Evolutionary conservation across 306 rosid species (phyloP), one percentile per base, ranked within the genome.

Genomic region (Medicago lupulina): DNA sequence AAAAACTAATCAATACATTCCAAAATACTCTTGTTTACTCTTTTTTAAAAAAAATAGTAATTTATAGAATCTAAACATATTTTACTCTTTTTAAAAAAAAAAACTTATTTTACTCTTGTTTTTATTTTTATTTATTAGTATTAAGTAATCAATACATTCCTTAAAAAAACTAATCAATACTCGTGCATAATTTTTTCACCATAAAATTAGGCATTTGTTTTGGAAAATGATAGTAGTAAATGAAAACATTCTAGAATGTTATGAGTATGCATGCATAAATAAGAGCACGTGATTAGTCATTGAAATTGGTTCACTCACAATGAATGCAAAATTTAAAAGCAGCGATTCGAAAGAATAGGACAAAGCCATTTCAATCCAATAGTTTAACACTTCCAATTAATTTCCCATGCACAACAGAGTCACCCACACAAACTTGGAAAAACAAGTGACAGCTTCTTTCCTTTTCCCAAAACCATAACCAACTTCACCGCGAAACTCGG

Each of bases 331-430:
- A 18, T 36, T 28, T 11, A 6, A 9, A 12, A 12, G n/a, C 5
- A 46, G 15, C 15, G 64, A 41, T 41, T 41, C 83, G 40, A 38
- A 69, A 76, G 81, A 81, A 62, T 70, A 81, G 84, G 81, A 70
- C 81, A 69, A 80, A 75, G 16, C n/a, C 49, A n/a, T 36, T 7
- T 21, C n/a, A 8, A 65, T 38, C 60, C 60, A 54, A 18, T 54
- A 19, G 76, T 46, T 11, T 63, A 3, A 9, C 6, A 13, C 2
- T 9, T 0, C 71, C 62, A 62, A 31, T 31, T 6, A 19, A 19
- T 21, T 21, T 47, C 6, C 44, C 73, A 71, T 71, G 46, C 73
- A 51, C 60, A 69, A 51, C 60, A 69, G n/a, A 41, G 51, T 9
- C 19, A 68, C 25, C 44, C 25, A 23, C 16, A 15, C 18, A 12